Conservation (phyloP, 2,329 filamentous ascomycete genomes). For the Chaetothyriales sp. region DNA sequence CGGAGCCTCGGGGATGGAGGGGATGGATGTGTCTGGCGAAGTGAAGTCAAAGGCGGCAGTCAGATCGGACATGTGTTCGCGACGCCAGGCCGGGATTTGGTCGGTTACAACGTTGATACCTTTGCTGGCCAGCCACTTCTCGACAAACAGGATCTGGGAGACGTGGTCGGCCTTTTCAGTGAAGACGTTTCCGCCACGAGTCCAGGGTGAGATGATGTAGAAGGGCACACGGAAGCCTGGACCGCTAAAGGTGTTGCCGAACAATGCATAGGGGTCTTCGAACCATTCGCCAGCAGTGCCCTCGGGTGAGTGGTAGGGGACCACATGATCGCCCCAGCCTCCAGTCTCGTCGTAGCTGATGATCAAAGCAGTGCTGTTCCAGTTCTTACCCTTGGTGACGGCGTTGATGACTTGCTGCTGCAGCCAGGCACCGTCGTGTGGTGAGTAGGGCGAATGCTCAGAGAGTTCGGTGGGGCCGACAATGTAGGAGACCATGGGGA, state of each 20-base stretch:
- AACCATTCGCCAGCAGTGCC: constrained; percentile 40
- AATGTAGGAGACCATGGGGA: constrained; percentile 39
- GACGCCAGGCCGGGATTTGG: constrained; percentile 33
- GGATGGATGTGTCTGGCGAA: constrained; percentile 35
- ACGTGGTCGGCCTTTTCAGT: constrained; percentile 41
- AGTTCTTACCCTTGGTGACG: constrained; percentile 35
- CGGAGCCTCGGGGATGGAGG: constrained; percentile 30
- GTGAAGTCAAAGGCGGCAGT: constrained; percentile 33
- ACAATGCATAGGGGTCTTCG: constrained; percentile 29
- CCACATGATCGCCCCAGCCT: constrained; percentile 41
- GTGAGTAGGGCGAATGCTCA: constrained; percentile 39
- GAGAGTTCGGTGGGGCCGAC: constrained; percentile 36
- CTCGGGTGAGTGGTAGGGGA: constrained; percentile 35
- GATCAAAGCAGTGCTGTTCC: constrained; percentile 35
- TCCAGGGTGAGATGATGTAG: constrained; percentile 42
- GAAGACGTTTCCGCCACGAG: constrained; percentile 38
- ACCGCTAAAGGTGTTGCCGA: constrained; percentile 30
- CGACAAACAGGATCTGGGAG: constrained; percentile 40
- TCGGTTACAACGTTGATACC: constrained; percentile 29
- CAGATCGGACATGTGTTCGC: constrained; percentile 34
- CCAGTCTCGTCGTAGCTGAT: constrained; percentile 40
- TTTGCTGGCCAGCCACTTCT: constrained; percentile 34
- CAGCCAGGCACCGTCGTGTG: constrained; percentile 40
- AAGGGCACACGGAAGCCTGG: constrained; percentile 39
- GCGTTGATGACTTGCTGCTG: constrained; percentile 38